Evolutionary conservation across 768 basidiomycete genomes (phyloP), one percentile per base, ranked within the genome.

Genomic region (Boletellus ananas): DNA sequence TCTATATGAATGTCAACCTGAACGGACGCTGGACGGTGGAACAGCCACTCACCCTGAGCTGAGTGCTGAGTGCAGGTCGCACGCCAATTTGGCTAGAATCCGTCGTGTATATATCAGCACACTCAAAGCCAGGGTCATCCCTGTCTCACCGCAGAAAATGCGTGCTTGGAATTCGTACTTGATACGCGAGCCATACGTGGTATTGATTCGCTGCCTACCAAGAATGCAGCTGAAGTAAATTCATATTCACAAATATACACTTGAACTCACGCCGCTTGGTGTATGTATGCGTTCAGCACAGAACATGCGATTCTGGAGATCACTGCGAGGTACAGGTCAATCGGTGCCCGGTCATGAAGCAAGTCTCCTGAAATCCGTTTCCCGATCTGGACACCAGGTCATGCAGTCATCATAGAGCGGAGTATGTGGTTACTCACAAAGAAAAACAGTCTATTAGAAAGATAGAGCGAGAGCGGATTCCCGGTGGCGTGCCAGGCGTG

Each of bases 61-160:
- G 61, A n/a, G n/a, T n/a, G n/a, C 63, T 11, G n/a, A n/a, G n/a
- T 55, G 48, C 18, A 65, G 50, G 48, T 64, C 64, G 17, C 43
- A 49, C 16, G 35, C 31, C 6, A 65, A 20, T n/a, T 53, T 41
- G 42, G 55, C 63, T 65, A 35, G 25, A 36, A 34, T 44, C 33
- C 10, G 10, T 10, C 5, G 4, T 7, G 41, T 12, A 41, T 4
- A 35, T 10, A 38, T 34, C 4, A 47, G 42, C 25, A 14, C 14
- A 17, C 4, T 20, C 25, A 3, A 18, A 12, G 21, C 33, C 8
- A 43, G 23, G 12, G 9, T 17, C 3, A 37, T 45, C 40, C 4
- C 7, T 2, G 16, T 8, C 37, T 44, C 34, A 59, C 64, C 57
- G 14, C 45, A 49, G 40, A 61, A 63, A 4, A 65, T 3, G 14